phyloP scores from a whole-genome alignment of 352 stramenopile genomes.

The Bremia lactucae region DNA sequence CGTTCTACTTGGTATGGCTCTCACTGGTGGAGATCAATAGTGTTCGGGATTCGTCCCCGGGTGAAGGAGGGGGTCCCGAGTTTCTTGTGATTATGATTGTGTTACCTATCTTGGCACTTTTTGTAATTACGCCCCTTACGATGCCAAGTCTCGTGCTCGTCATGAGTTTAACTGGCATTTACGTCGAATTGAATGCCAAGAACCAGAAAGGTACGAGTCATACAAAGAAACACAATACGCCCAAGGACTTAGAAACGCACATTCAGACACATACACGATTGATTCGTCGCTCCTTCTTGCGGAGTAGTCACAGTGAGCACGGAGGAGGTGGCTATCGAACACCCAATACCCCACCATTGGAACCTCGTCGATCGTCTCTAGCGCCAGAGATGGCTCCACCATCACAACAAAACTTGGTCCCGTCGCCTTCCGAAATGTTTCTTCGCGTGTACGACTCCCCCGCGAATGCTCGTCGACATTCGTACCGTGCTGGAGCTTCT shows the following conservation, averaged over 20 bases:
- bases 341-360: too few species aligned
- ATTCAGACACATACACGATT: conserved; percentile 56
- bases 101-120: conserved; percentile 52
- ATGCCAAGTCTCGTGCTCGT: conserved; percentile 83
- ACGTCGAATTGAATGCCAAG: conserved; percentile 61
- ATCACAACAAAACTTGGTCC: conserved; percentile 5
- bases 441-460: conserved; percentile 65
- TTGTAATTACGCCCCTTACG: conserved; percentile 73
- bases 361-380: too few species aligned
- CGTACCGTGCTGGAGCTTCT: conserved; percentile 7
- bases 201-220: conserved; percentile 15
- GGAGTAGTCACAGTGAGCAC: conserved; percentile 55
- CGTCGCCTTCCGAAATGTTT: conserved; percentile 45
- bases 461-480: conserved; percentile 4
- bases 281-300: conserved; percentile 59
- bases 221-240: conserved; percentile 18
- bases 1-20: conserved; percentile 82
- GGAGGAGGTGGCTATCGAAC: conserved; percentile 12
- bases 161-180: conserved; percentile 81
- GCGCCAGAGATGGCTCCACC: too few species aligned
- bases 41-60: conserved; percentile 14
- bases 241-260: too few species aligned
- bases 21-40: conserved; percentile 57
- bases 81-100: conserved; percentile 56
- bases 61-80: conserved; percentile 7